A percentile compares a stretch with the other conserved stretches of the same genome.
These are phyloP conservation scores for Thielaviopsis populi DNA, from an alignment of 2,329 filamentous ascomycete species.

Conservation along the genomic window DNA sequence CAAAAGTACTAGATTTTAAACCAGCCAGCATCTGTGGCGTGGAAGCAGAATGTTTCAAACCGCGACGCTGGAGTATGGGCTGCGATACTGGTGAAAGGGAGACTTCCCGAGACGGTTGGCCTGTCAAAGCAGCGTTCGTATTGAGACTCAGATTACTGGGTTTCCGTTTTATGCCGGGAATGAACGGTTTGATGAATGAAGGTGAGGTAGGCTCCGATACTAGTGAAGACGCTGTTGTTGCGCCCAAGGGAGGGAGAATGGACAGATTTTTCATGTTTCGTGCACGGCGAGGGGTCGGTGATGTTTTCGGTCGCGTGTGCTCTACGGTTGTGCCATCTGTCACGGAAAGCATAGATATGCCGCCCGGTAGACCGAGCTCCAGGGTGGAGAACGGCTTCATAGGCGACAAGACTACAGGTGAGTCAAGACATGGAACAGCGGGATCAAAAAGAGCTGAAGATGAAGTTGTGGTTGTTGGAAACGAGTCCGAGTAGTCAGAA, in stretches of 20 bases:
- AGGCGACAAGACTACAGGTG: conserved; percentile 59
- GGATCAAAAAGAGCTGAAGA: conserved; percentile 80
- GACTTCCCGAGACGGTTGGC: conserved; percentile 36
- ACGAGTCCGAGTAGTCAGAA: conserved; percentile 82
- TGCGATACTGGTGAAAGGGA: conserved; percentile 40
- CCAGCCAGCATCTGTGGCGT: conserved; percentile 51
- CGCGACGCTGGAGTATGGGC: conserved; percentile 45
- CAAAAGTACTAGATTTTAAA: conserved; percentile 43
- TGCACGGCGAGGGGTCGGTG: conserved; percentile 53
- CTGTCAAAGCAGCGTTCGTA: conserved; percentile 45
- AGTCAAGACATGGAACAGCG: conserved; percentile 86
- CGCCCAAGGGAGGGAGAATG: conserved; percentile 48
- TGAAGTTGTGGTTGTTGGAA: conserved; percentile 85
- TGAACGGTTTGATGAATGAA: conserved; percentile 65
- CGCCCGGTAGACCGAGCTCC: conserved; percentile 32
- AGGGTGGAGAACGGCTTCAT: conserved; percentile 52
- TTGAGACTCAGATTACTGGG: conserved; percentile 67
- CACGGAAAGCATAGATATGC: conserved; percentile 27
- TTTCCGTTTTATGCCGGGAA: conserved; percentile 55
- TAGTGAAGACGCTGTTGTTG: conserved; percentile 31
- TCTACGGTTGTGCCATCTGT: conserved; percentile 26
- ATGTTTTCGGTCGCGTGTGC: conserved; percentile 46
- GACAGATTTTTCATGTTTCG: conserved; percentile 75
- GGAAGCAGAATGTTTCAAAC: conserved; percentile 52
- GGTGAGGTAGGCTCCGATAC: conserved; percentile 56